Evolutionary conservation across 2,329 filamentous ascomycete species (phyloP).

Genomic region (Zymoseptoria brevis): DNA sequence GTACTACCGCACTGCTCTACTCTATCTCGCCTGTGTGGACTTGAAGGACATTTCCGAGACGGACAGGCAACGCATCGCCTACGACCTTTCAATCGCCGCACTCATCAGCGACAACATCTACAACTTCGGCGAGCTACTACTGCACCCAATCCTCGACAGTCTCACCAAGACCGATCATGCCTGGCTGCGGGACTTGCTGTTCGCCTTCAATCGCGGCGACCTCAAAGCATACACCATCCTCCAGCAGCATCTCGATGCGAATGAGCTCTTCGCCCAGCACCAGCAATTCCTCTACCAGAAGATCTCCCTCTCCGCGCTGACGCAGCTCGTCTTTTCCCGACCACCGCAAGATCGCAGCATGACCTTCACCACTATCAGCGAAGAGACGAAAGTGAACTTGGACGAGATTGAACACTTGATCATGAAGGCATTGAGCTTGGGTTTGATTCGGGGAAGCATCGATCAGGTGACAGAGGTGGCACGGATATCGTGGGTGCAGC

Average conservation of each 20-base stretch:
- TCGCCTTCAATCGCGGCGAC: conserved; percentile 95
- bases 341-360: conserved; percentile 93
- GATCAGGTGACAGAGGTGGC: conserved; percentile 94
- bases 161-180: conserved; percentile 65
- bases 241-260: conserved; percentile 61
- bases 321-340: conserved; percentile 90
- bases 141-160: conserved; percentile 90
- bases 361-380: conserved; percentile 78
- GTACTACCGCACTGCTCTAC: conserved; percentile 95
- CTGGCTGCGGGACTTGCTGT: conserved; percentile 92
- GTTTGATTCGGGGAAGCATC: conserved; percentile 81
- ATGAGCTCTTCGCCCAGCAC: conserved; percentile 71
- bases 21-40: conserved; percentile 95
- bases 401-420: conserved; percentile 96
- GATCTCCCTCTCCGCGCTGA: conserved; percentile 92
- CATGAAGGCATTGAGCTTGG: conserved; percentile 97
- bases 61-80: conserved; percentile 76
- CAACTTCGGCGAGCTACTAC: conserved; percentile 97
- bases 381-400: conserved; percentile 83
- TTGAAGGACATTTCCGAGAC: conserved; percentile 62
- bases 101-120: conserved; percentile 93
- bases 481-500: conserved; percentile 97
- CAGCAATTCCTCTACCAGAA: conserved; percentile 86
- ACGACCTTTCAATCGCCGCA: conserved; percentile 86
- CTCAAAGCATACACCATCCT: conserved; percentile 78